phyloP scores from a whole-genome alignment of 805 yeast species.

The Candida glaebosa region DNA sequence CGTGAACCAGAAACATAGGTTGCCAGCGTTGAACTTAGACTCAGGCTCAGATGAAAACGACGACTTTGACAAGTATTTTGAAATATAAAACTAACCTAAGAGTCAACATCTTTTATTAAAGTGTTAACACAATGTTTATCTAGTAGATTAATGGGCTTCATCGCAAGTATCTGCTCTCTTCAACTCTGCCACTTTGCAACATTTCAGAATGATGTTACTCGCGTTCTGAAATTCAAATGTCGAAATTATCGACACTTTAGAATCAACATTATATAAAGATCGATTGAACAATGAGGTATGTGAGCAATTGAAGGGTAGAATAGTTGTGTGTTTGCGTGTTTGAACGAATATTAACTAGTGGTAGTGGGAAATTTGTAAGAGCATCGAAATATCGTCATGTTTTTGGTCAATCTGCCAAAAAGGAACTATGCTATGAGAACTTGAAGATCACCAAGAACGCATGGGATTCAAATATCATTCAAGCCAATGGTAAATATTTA shows the following conservation, averaged over 20 bases:
- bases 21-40: neutral
- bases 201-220: neutral
- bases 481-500: slow-evolving; percentile 81
- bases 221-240: neutral
- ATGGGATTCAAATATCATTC: slow-evolving; percentile 90
- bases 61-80: neutral
- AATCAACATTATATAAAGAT: neutral
- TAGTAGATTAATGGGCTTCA: too few relatives aligned
- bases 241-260: neutral
- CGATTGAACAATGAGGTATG: slow-evolving; percentile 1
- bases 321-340: too few relatives aligned
- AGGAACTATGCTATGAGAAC: slow-evolving; percentile 71
- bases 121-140: too few relatives aligned
- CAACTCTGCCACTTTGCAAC: neutral
- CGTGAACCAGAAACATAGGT: slow-evolving; percentile 8
- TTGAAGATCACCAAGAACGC: slow-evolving; percentile 83
- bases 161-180: too few relatives aligned
- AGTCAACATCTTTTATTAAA: neutral
- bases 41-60: slow-evolving; percentile 2
- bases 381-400: slow-evolving; percentile 97
- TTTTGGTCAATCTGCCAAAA: slow-evolving; percentile 78
- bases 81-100: slow-evolving; percentile 1
- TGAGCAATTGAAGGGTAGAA: neutral
- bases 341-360: too few relatives aligned
- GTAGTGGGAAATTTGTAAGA: slow-evolving; percentile 87